These are phyloP conservation scores for Cetraspora pellucida DNA, from an alignment of 192 early-diverging fungal species.

Conservation along the genomic window DNA sequence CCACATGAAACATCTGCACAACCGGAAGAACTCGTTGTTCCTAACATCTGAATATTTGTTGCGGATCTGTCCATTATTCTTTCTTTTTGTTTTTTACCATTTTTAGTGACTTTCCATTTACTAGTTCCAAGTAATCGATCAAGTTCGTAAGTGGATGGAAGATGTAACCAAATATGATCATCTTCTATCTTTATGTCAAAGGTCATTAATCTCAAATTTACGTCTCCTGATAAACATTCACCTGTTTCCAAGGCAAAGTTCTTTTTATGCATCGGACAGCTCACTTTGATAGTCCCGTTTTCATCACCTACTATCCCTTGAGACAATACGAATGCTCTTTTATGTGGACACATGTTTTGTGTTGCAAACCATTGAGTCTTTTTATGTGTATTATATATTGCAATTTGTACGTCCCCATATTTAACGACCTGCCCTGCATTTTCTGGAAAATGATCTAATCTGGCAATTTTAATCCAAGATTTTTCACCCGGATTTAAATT, in stretches of 20 bases:
- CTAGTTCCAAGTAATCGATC: constrained; percentile 58
- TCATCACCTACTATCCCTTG: constrained; percentile 57
- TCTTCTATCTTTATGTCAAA: constrained; percentile 61
- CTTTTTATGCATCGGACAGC: constrained; percentile 72
- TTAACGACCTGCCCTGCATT: constrained; percentile 58
- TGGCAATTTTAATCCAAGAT: constrained; percentile 47
- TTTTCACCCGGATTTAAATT: constrained; percentile 9
- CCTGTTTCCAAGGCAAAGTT: constrained; percentile 61
- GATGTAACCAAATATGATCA: constrained; percentile 45
- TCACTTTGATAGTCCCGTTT: constrained; percentile 41
- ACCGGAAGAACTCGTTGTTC: neutral
- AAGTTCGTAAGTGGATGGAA: constrained; percentile 49
- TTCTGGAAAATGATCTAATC: constrained; percentile 42
- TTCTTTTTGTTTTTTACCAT: neutral
- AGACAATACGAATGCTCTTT: constrained; percentile 69
- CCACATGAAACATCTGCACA: constrained; percentile 6
- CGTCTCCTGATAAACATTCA: constrained; percentile 51
- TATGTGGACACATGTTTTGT: constrained; percentile 79
- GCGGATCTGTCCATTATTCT: neutral
- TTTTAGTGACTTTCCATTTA: constrained; percentile 48
- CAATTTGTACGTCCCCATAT: constrained; percentile 65
- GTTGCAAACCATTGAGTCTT: constrained; percentile 65
- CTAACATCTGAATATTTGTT: neutral
- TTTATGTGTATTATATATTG: constrained; percentile 54
- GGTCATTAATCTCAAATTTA: constrained; percentile 49